Percentiles rank a stretch among this genome's conserved stretches.
These are phyloP conservation scores for Dichotomocladium elegans DNA, from an alignment of 371 early-diverging fungal genomes.

Conservation along the genomic window DNA sequence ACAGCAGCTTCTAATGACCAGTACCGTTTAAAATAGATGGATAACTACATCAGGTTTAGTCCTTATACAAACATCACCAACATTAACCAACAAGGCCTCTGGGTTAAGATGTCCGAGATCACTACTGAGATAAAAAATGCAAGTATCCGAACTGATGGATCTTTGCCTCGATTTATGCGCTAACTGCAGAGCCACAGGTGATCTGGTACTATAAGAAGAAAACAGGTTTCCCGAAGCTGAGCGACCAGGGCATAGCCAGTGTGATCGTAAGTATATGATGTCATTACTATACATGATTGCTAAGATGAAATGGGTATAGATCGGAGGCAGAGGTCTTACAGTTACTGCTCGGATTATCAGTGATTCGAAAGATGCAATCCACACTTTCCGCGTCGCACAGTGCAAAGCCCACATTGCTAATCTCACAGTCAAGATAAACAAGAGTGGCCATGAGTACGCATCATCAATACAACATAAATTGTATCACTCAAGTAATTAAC, in stretches of 20 bases:
- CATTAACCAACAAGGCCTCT: conserved; percentile 28
- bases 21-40: conserved; percentile 13
- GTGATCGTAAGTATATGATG: conserved; percentile 14
- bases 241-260: conserved; percentile 57
- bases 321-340: conserved; percentile 43
- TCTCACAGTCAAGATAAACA: conserved; percentile 45
- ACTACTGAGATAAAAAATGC: conserved; percentile 27
- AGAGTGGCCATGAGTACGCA: conserved; percentile 43
- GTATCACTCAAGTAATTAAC: background rate
- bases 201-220: conserved; percentile 59
- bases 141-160: background rate
- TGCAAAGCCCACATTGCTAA: conserved; percentile 43
- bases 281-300: background rate
- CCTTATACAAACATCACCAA: conserved; percentile 33
- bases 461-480: background rate
- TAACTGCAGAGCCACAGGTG: conserved; percentile 26
- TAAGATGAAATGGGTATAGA: conserved; percentile 11
- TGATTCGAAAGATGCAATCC: conserved; percentile 21
- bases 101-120: conserved; percentile 24
- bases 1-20: too few relatives aligned
- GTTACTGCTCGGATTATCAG: conserved; percentile 26
- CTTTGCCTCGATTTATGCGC: background rate
- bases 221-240: conserved; percentile 47
- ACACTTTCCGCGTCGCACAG: conserved; percentile 25
- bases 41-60: conserved; percentile 31